Percentiles rank a stretch among this genome's conserved stretches.
These are phyloP conservation scores for Tetracladium maxilliforme DNA, from an alignment of 2,329 filamentous ascomycete genomes.

Conservation along the genomic window DNA sequence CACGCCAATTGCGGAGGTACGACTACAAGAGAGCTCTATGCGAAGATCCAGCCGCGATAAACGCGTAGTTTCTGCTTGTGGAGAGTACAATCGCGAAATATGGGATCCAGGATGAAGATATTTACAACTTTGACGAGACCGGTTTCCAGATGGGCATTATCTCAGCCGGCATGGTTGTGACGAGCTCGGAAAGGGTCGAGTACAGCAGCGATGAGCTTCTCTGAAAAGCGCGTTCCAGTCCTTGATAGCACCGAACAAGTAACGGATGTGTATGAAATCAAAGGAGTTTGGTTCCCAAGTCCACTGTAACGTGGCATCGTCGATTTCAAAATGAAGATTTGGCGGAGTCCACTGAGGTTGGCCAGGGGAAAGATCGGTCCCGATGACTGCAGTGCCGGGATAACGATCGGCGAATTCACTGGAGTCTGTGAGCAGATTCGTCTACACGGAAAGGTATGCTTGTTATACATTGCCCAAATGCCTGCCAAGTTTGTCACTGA, in stretches of 20 bases:
- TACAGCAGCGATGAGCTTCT: no score
- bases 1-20: conserved; percentile 3
- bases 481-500: no score
- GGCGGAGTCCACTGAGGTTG: conserved; percentile 11
- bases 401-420: neutral
- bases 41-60: conserved; percentile 4
- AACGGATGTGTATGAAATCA: conserved; percentile 20
- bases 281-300: conserved; percentile 11
- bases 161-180: no score
- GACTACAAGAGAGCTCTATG: conserved; percentile 5
- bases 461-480: no score
- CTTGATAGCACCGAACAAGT: conserved; percentile 18
- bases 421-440: no score
- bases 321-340: conserved; percentile 14
- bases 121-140: conserved; percentile 5
- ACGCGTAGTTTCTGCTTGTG: conserved; percentile 5
- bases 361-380: conserved; percentile 10
- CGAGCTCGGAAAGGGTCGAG: no score
- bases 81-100: conserved; percentile 5
- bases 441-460: no score
- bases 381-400: conserved; percentile 5
- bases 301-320: conserved; percentile 16
- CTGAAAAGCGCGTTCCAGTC: conserved; percentile 10
- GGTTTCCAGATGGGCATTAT: no score
- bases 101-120: conserved; percentile 5